A percentile compares a stretch with the other conserved stretches of the same genome.
Conservation (phyloP, 305 asterid genomes). For the Rubia tinctorum region DNA sequence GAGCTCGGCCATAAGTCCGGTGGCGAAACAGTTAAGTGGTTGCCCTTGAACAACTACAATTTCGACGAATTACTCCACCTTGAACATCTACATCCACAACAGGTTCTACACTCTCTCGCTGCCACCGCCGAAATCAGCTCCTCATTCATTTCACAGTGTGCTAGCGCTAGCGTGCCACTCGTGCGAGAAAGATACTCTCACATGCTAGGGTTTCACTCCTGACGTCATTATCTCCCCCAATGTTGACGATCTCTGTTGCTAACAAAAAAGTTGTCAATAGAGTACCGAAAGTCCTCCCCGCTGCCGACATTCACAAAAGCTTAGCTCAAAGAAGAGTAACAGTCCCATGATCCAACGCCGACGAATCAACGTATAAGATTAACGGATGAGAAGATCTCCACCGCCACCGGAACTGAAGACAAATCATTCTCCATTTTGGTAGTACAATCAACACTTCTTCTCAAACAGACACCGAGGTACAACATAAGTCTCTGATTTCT, state of each 20-base stretch:
- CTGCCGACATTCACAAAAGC: constrained; percentile 74
- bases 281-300: constrained; percentile 47
- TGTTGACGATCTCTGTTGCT: too few species aligned
- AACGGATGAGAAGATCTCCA: constrained; percentile 41
- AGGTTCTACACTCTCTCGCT: constrained; percentile 58
- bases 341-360: constrained; percentile 21
- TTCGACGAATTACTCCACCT: constrained; percentile 64
- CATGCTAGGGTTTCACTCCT: too few species aligned
- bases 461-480: constrained; percentile 70
- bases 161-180: constrained; percentile 45
- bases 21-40: too few species aligned
- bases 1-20: too few species aligned
- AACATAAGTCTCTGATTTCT: not conserved
- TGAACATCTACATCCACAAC: constrained; percentile 63
- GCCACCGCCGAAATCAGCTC: constrained; percentile 62
- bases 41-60: constrained; percentile 50
- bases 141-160: constrained; percentile 66
- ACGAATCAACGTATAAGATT: constrained; percentile 35
- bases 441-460: too few species aligned
- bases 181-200: constrained; percentile 32
- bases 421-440: constrained; percentile 77
- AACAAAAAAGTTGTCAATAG: constrained; percentile 35
- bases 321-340: constrained; percentile 32
- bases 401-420: constrained; percentile 44
- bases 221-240: too few species aligned